Evolutionary conservation across 495 filamentous ascomycete genomes (phyloP).

Genomic region (Annulohypoxylon stygium): DNA sequence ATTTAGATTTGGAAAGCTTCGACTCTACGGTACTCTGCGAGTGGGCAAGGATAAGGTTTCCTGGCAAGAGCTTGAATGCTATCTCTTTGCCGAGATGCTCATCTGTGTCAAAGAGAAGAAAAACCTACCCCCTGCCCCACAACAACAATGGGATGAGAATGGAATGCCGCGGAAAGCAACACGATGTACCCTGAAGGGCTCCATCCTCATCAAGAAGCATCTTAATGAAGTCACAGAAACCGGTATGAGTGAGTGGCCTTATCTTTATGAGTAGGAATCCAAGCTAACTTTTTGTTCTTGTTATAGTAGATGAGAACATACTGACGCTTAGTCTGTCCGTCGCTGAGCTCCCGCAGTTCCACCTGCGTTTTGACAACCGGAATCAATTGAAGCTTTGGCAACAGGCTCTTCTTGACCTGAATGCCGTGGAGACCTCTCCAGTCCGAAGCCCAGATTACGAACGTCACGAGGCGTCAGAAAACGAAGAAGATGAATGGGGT

Average conservation of each 20-base stretch:
- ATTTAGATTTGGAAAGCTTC: constrained; percentile 89
- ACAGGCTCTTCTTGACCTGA: constrained; percentile 85
- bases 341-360: constrained; percentile 94
- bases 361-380: constrained; percentile 88
- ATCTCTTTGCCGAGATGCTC: constrained; percentile 98
- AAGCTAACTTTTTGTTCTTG: constrained; percentile 48
- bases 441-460: constrained; percentile 75
- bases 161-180: constrained; percentile 72
- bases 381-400: constrained; percentile 93
- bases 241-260: constrained; percentile 52
- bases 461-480: constrained; percentile 76
- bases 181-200: constrained; percentile 93
- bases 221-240: constrained; percentile 87
- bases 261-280: constrained; percentile 35
- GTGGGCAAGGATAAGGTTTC: constrained; percentile 97
- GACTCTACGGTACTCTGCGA: constrained; percentile 88
- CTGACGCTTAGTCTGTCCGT: constrained; percentile 94
- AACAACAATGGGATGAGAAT: constrained; percentile 74
- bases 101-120: constrained; percentile 99
- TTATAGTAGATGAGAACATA: constrained; percentile 77
- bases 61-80: constrained; percentile 99
- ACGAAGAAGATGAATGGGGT: constrained; percentile 92
- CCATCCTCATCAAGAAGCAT: constrained; percentile 98
- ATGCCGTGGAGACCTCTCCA: constrained; percentile 72
- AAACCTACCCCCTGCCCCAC: constrained; percentile 54